Evolutionary conservation across 495 filamentous ascomycete species (phyloP), one percentile per base, ranked within the genome.

Genomic region (Tuber microsphaerosporum): DNA sequence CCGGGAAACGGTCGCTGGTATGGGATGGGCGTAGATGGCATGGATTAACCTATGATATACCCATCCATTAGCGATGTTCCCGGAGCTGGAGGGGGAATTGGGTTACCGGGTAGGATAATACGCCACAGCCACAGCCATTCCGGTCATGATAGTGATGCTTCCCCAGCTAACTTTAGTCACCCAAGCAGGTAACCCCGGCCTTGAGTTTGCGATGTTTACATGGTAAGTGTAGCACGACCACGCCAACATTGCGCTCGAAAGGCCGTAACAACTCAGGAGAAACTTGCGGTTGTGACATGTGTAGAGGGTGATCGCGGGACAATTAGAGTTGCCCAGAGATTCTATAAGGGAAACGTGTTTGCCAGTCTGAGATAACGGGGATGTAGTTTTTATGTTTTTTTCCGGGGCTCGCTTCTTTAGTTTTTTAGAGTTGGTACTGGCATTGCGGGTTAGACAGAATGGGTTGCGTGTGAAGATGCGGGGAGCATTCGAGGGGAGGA

Each of bases 121-220:
- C 20, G 56, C 70, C 41, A 77, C 75, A 37, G 68, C 73, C 37
- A 46, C 75, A 44, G 61, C 88, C 86, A 84, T 86, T 86, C 39
- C 86, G 85, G 83, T 88, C 87, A 84, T 89, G 87, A 78, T 85
- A 86, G 76, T 88, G 87, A 83, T 87, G 84, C 80, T 89, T 85
- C 82, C 88, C 85, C 74, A 90, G 74, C 6, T 76, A 43, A 69
- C 69, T 20, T 70, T 72, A 14, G 43, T 37, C 42, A 75, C 75
- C 80, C 80, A 81, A n/a, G 43, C 71, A 26, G 80, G 80, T 26
- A 81, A 41, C 12, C 72, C 75, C 16, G 73, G 70, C 22, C 75
- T 72, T n/a, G 17, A 31, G 9, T 78, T 44, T 41, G 71, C 69
- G 42, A 81, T 78, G 41, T 80, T 78, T 34, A 56, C 76, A 46